These are phyloP conservation scores for Candida morakotiae DNA, from an alignment of 805 yeast genomes.

Conservation along the genomic window DNA sequence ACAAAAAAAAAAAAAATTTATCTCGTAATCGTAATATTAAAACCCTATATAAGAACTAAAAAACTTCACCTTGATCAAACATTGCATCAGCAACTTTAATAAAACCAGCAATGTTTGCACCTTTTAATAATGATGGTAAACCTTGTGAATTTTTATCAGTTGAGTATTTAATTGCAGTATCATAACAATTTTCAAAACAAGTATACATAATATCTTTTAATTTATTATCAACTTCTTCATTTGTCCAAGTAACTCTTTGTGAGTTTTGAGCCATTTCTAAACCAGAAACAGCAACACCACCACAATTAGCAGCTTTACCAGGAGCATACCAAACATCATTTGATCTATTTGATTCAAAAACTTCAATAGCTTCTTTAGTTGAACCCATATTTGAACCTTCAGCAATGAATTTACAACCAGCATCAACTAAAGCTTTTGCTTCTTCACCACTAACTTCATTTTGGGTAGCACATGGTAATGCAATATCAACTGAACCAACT, in stretches of 20 bases:
- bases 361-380: slow-evolving; percentile 93
- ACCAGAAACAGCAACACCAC: slow-evolving; percentile 99
- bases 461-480: slow-evolving; percentile 97
- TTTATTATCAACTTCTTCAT: slow-evolving; percentile 88
- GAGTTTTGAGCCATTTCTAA: slow-evolving; percentile 99
- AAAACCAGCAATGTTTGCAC: slow-evolving; percentile 99
- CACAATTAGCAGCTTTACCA: slow-evolving; percentile 98
- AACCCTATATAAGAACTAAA: no score
- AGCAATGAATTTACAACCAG: slow-evolving; percentile 90
- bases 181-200: slow-evolving; percentile 90
- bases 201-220: slow-evolving; percentile 89
- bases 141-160: slow-evolving; percentile 56
- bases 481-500: slow-evolving; percentile 90
- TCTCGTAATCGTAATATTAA: no score
- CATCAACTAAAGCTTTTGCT: slow-evolving; percentile 89
- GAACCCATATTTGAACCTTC: slow-evolving; percentile 99
- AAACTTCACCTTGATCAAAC: slow-evolving; percentile 92
- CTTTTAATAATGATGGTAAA: slow-evolving; percentile 93
- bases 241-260: slow-evolving; percentile 84
- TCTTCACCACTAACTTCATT: slow-evolving; percentile 96
- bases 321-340: slow-evolving; percentile 93
- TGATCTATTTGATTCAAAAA: slow-evolving; percentile 80
- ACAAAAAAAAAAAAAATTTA: background rate
- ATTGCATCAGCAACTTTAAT: slow-evolving; percentile 97
- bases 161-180: slow-evolving; percentile 78